phyloP scores from a whole-genome alignment of 129 eudicot genomes.

The Oenanthe sinensis region DNA sequence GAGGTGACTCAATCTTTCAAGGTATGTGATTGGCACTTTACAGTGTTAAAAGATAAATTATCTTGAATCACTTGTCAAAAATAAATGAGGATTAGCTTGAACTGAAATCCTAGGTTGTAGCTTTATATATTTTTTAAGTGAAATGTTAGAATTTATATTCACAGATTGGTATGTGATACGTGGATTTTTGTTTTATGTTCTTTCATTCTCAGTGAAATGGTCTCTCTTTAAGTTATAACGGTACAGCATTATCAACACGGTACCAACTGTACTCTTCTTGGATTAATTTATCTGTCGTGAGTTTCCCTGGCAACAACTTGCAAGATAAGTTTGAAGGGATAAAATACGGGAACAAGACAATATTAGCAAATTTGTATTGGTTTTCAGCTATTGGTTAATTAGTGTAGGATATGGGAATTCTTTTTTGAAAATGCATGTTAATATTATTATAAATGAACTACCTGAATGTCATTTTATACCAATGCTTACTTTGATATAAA shows the following conservation, averaged over 20 bases:
- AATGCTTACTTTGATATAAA: not conserved
- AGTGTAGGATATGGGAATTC: not conserved
- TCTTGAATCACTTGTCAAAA: not conserved
- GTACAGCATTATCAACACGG: not conserved
- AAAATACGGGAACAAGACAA: too few relatives aligned
- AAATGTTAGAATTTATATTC: not conserved
- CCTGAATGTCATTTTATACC: not conserved
- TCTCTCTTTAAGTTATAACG: not conserved
- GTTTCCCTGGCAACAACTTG: not conserved
- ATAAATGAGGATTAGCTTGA: not conserved
- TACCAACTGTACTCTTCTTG: not conserved
- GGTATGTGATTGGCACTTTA: not conserved
- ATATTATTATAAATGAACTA: not conserved
- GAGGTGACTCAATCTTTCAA: constrained; percentile 19
- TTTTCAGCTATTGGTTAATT: too few relatives aligned
- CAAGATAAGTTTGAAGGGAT: not conserved
- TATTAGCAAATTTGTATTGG: too few relatives aligned
- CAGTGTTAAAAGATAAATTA: not conserved
- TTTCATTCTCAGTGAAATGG: not conserved
- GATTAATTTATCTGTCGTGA: not conserved
- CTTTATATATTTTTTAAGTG: not conserved
- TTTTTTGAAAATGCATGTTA: not conserved
- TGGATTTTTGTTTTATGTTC: not conserved
- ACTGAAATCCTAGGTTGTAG: not conserved
- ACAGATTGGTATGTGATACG: not conserved